Evolutionary conservation across 495 filamentous ascomycete species (phyloP).

Genomic region (Glarea lozoyensis): DNA sequence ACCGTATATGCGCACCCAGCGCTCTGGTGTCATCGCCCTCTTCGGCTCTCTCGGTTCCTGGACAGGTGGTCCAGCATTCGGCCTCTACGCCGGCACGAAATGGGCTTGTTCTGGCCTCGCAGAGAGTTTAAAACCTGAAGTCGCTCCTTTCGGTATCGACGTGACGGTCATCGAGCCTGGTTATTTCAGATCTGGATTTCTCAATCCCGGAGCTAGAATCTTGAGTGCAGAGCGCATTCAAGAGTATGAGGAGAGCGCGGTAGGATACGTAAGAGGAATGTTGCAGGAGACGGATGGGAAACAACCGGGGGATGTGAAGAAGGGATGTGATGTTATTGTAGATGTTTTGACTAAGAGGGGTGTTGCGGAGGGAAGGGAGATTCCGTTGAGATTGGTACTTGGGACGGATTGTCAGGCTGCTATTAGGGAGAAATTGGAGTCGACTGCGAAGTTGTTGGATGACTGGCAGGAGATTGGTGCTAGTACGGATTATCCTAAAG

Average conservation of each 20-base stretch:
- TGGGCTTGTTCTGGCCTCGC: not conserved
- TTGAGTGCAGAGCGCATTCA: not conserved
- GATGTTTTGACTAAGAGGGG: not conserved
- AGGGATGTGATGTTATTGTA: not conserved
- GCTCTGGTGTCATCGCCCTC: conserved; percentile 30
- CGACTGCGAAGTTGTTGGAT: not conserved
- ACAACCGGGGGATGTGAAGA: not conserved
- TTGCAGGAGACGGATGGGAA: not conserved
- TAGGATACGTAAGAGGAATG: not conserved
- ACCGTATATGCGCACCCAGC: conserved; percentile 34
- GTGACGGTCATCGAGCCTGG: not conserved
- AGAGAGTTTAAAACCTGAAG: not conserved
- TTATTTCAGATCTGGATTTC: not conserved
- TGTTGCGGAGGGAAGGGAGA: not conserved
- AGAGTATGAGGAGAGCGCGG: not conserved
- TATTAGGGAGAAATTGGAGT: not conserved
- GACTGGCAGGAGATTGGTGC: not conserved
- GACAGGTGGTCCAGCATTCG: not conserved
- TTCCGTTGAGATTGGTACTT: not conserved
- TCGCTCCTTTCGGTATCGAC: not conserved
- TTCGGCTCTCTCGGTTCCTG: not conserved
- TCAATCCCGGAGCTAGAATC: not conserved
- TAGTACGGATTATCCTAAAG: not conserved
- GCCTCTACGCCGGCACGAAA: not conserved
- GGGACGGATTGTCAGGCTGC: not conserved